Conservation (phyloP, 257 asterid species). For the Gentiana macrophylla region DNA sequence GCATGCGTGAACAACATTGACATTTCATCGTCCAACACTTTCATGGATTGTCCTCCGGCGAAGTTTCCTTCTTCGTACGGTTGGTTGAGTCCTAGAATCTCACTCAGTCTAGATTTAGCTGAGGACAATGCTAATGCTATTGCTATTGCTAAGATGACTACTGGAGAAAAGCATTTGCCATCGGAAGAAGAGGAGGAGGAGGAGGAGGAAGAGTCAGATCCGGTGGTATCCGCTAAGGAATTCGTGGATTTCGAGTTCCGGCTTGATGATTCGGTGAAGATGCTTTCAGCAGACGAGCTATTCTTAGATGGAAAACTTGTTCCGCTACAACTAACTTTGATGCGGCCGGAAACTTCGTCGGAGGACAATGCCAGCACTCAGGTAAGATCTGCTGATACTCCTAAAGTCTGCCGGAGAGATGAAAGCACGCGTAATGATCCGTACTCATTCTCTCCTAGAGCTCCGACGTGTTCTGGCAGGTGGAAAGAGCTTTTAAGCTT, state of each 20-base stretch:
- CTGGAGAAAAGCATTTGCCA: slow-evolving; percentile 13
- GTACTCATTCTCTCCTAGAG: slow-evolving; percentile 70
- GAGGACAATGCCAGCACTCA: slow-evolving; percentile 16
- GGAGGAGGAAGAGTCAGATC: slow-evolving; percentile 44
- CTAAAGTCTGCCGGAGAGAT: slow-evolving; percentile 29
- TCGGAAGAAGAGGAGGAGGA: slow-evolving; percentile 12
- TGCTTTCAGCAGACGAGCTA: slow-evolving; percentile 93
- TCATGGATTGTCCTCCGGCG: slow-evolving; percentile 33
- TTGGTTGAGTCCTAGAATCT: slow-evolving; percentile 41
- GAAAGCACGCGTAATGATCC: slow-evolving; percentile 61
- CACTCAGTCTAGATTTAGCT: slow-evolving; percentile 23
- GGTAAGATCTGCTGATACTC: slow-evolving; percentile 17
- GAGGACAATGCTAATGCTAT: not conserved
- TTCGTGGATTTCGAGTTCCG: slow-evolving; percentile 77
- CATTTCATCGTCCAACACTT: slow-evolving; percentile 33
- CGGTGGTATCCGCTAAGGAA: slow-evolving; percentile 30
- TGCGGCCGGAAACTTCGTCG: slow-evolving; percentile 25
- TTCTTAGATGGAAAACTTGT: slow-evolving; percentile 74
- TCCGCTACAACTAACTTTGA: slow-evolving; percentile 54
- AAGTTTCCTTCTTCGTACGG: slow-evolving; percentile 28
- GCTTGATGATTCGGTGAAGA: slow-evolving; percentile 66
- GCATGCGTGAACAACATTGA: slow-evolving; percentile 50
- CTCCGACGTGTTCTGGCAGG: slow-evolving; percentile 81
- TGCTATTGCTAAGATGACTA: not conserved
- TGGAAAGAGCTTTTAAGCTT: slow-evolving; percentile 86